Percentiles rank a stretch among this genome's conserved stretches.
These are phyloP conservation scores for Anacardium occidentale DNA, from an alignment of 345 rosid genomes.

Conservation along the genomic window DNA sequence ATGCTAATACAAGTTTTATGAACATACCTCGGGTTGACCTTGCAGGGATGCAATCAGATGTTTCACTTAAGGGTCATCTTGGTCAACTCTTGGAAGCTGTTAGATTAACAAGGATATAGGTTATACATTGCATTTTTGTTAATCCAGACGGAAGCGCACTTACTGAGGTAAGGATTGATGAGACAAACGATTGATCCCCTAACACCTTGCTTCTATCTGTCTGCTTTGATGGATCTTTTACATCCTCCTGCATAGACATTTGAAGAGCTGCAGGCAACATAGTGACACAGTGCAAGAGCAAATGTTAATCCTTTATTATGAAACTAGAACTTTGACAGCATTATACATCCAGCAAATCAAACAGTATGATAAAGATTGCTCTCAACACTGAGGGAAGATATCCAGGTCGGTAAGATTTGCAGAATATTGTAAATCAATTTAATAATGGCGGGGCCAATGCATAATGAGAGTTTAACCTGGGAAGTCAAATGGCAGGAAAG, in stretches of 20 bases:
- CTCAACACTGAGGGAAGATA: neutral
- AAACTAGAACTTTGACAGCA: neutral
- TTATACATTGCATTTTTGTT: conserved; percentile 8
- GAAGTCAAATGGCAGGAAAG: neutral
- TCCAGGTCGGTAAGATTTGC: neutral
- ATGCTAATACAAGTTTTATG: neutral
- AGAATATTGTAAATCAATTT: neutral
- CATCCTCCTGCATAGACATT: conserved; percentile 56
- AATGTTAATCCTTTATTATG: neutral
- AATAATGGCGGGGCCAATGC: neutral
- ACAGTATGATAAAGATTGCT: no score
- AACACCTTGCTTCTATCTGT: conserved; percentile 45
- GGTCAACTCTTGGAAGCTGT: conserved; percentile 90
- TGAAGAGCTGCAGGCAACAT: conserved; percentile 60
- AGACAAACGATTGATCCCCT: conserved; percentile 70
- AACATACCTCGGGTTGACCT: conserved; percentile 60
- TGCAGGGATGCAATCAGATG: conserved; percentile 68
- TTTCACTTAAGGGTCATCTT: conserved; percentile 68
- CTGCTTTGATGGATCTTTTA: conserved; percentile 36
- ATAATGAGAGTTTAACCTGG: neutral
- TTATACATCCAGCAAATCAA: neutral
- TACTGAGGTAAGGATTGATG: conserved; percentile 75
- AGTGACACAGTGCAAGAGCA: neutral
- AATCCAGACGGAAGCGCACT: conserved; percentile 19
- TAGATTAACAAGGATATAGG: neutral